These are phyloP conservation scores for Leishmania amazonensis DNA, from an alignment of 208 protist species.

Conservation along the genomic window DNA sequence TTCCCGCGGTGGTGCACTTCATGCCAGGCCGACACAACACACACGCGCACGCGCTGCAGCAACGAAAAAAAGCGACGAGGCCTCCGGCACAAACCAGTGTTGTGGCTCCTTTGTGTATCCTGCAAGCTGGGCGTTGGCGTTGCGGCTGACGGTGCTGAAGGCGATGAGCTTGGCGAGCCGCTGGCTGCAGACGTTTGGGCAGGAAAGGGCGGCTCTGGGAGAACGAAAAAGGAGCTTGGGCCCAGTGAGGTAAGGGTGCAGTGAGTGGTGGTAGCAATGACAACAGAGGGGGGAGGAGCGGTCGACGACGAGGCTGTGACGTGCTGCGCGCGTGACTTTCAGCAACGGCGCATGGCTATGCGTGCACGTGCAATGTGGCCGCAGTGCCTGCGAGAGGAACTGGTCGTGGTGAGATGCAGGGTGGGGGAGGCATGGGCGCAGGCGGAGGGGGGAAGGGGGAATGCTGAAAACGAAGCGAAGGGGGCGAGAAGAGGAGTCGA, in stretches of 20 bases:
- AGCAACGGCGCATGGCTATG: too few species aligned
- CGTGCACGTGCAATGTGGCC: too few species aligned
- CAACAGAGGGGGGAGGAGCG: neutral
- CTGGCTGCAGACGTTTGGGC: constrained; percentile 10
- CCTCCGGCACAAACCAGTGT: too few species aligned
- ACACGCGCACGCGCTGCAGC: too few species aligned
- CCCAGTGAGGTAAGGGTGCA: neutral
- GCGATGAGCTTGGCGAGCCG: constrained; percentile 53
- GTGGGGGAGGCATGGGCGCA: too few species aligned
- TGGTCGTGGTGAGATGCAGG: too few species aligned
- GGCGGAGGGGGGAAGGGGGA: too few species aligned
- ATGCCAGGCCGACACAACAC: too few species aligned
- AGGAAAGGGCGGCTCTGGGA: neutral
- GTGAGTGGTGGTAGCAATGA: neutral
- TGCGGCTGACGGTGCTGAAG: constrained; percentile 54
- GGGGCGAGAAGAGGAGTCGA: neutral
- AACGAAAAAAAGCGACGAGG: too few species aligned
- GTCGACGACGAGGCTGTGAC: neutral
- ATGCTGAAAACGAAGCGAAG: too few species aligned
- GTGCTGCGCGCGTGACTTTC: neutral
- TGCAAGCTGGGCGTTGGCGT: constrained; percentile 53
- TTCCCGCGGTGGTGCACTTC: too few species aligned
- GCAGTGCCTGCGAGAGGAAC: too few species aligned
- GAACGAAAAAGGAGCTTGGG: neutral
- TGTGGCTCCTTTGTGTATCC: constrained; percentile 20